A percentile compares a stretch with the other conserved stretches of the same genome.
Evolutionary conservation across 2,329 filamentous ascomycete genomes (phyloP).

Genomic region (Aureobasidium sp.): DNA sequence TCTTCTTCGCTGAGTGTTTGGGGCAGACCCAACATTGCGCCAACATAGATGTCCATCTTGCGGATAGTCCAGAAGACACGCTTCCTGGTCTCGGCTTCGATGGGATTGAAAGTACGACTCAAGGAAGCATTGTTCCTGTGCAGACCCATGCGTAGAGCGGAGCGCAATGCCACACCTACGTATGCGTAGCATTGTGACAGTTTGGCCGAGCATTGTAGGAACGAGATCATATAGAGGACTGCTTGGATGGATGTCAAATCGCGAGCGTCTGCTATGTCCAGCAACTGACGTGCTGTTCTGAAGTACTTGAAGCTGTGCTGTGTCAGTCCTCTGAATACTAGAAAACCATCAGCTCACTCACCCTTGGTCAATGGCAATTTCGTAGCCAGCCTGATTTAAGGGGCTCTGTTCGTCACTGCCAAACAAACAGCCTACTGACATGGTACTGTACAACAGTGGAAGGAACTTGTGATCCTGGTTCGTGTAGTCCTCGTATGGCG

Average conservation of each 20-base stretch:
- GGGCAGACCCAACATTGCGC: conserved; percentile 43
- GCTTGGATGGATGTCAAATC: conserved; percentile 44
- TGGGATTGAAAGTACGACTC: conserved; percentile 37
- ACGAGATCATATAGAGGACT: conserved; percentile 46
- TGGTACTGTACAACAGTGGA: conserved; percentile 40
- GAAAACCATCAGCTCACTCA: conserved; percentile 24
- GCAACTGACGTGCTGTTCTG: conserved; percentile 38
- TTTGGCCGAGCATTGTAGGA: conserved; percentile 45
- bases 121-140: conserved; percentile 36
- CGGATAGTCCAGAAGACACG: conserved; percentile 45
- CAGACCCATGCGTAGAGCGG: conserved; percentile 43
- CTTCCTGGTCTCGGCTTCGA: conserved; percentile 43
- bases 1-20: conserved; percentile 42
- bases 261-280: conserved; percentile 46
- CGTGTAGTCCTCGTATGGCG: conserved; percentile 41
- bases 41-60: conserved; percentile 45
- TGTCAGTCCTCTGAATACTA: not conserved
- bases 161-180: conserved; percentile 43
- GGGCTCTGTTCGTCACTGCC: conserved; percentile 31
- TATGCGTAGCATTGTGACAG: conserved; percentile 46
- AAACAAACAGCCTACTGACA: conserved; percentile 41
- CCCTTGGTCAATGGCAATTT: conserved; percentile 41
- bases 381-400: conserved; percentile 35
- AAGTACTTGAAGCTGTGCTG: conserved; percentile 39
- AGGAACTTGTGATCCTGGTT: conserved; percentile 40